Conservation (phyloP, 1,139 yeast species). For the Chernovozyma aurita region DNA sequence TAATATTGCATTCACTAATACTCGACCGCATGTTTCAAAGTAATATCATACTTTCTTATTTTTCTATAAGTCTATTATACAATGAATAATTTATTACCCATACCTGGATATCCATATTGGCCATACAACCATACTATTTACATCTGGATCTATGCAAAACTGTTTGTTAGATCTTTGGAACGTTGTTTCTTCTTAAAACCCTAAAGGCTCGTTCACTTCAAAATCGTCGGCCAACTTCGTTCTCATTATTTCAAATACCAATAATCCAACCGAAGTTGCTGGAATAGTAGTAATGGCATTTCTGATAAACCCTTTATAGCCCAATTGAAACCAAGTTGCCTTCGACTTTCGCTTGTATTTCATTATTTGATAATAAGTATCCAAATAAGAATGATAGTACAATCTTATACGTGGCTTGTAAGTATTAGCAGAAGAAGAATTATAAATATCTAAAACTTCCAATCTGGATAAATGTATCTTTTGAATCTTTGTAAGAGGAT, state of each 20-base stretch:
- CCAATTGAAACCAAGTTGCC: conserved; percentile 57
- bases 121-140: no score
- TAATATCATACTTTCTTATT: no score
- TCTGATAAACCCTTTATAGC: conserved; percentile 72
- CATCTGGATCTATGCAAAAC: no score
- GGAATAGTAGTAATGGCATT: conserved; percentile 78
- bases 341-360: conserved; percentile 52
- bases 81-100: no score
- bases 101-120: no score
- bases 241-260: conserved; percentile 82
- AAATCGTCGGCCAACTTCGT: conserved; percentile 31
- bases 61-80: no score
- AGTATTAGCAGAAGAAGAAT: conserved; percentile 31
- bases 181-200: background rate
- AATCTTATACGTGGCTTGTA: conserved; percentile 40
- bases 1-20: no score
- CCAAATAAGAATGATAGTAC: conserved; percentile 67
- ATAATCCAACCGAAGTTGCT: conserved; percentile 78
- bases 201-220: conserved; percentile 18
- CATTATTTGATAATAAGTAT: conserved; percentile 59
- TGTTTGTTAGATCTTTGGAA: no score
- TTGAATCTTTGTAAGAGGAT: conserved; percentile 78
- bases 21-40: no score
- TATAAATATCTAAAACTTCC: conserved; percentile 72
- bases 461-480: conserved; percentile 72